Evolutionary conservation across 78 protist species (phyloP).

Genomic region (Dictyostelium purpureum): DNA sequence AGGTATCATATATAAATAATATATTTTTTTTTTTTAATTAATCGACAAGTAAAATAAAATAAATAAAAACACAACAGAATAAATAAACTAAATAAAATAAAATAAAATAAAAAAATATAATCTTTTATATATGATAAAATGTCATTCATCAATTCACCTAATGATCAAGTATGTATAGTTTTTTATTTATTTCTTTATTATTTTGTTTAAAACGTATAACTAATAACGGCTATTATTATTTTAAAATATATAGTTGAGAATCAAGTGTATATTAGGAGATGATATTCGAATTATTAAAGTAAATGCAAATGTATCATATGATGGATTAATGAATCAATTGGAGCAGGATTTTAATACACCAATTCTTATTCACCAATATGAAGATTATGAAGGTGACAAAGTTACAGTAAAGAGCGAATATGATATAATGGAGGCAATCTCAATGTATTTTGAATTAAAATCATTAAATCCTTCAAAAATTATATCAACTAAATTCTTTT

Average conservation of each 20-base stretch:
- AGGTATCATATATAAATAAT: too few relatives aligned
- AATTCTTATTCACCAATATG: conserved; percentile 19
- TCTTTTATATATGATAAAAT: too few relatives aligned
- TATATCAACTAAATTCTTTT: conserved; percentile 20
- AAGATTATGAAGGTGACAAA: conserved; percentile 58
- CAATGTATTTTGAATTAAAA: conserved; percentile 19
- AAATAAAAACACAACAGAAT: too few relatives aligned
- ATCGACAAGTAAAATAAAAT: too few relatives aligned
- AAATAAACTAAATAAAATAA: too few relatives aligned
- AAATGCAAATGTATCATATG: conserved; percentile 14
- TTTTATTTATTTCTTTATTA: too few relatives aligned
- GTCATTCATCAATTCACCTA: too few relatives aligned
- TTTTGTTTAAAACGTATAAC: too few relatives aligned
- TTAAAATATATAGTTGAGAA: conserved; percentile 9
- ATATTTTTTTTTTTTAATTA: too few relatives aligned
- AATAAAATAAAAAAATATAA: too few relatives aligned
- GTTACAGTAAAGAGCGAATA: conserved; percentile 15
- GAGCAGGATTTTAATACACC: conserved; percentile 38
- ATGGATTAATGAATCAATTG: conserved; percentile 20
- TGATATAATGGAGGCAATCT: conserved; percentile 37
- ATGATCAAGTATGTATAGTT: too few relatives aligned
- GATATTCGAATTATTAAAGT: conserved; percentile 62
- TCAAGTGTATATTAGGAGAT: conserved; percentile 66
- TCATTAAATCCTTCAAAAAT: conserved; percentile 29
- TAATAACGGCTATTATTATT: too few relatives aligned